phyloP scores from a whole-genome alignment of 1,284 basidiomycete species.

The Coniophora puteana region DNA sequence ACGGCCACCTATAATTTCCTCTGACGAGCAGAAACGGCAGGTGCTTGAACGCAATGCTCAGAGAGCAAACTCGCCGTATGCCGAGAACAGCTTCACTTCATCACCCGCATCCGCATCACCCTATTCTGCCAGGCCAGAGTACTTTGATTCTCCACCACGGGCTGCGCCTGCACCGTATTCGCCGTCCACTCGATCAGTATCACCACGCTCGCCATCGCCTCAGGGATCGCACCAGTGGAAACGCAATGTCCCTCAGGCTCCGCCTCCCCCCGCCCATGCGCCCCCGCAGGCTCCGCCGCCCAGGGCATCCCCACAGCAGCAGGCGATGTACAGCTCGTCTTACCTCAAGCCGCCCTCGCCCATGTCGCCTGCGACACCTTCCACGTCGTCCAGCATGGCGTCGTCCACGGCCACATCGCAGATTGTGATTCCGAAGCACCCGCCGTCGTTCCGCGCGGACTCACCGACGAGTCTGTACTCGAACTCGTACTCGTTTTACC shows the following conservation, averaged over 20 bases:
- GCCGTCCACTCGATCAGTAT: too few relatives aligned
- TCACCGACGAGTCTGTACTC: slow-evolving; percentile 58
- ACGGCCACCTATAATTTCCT: slow-evolving; percentile 39
- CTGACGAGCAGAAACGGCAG: slow-evolving; percentile 52
- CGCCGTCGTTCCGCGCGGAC: slow-evolving; percentile 31
- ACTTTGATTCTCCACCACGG: too few relatives aligned
- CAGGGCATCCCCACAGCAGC: slow-evolving; percentile 1
- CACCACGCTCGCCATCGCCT: too few relatives aligned
- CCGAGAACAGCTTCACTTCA: slow-evolving; percentile 13
- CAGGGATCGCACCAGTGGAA: too few relatives aligned
- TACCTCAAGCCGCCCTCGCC: background rate
- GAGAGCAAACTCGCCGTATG: slow-evolving; percentile 22
- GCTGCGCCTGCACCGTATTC: too few relatives aligned
- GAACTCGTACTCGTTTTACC: slow-evolving; percentile 58
- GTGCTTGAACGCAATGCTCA: slow-evolving; percentile 58
- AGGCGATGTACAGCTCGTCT: background rate
- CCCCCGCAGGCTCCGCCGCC: slow-evolving; percentile 3
- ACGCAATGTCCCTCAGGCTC: too few relatives aligned
- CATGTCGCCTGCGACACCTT: slow-evolving; percentile 4
- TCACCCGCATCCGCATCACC: too few relatives aligned
- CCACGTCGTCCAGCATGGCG: slow-evolving; percentile 15
- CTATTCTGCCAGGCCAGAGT: too few relatives aligned
- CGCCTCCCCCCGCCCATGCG: too few relatives aligned
- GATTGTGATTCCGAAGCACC: slow-evolving; percentile 18
- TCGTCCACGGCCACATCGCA: slow-evolving; percentile 13